These are phyloP conservation scores for Mortierella sp. DNA, from an alignment of 371 early-diverging fungal species.

Conservation along the genomic window DNA sequence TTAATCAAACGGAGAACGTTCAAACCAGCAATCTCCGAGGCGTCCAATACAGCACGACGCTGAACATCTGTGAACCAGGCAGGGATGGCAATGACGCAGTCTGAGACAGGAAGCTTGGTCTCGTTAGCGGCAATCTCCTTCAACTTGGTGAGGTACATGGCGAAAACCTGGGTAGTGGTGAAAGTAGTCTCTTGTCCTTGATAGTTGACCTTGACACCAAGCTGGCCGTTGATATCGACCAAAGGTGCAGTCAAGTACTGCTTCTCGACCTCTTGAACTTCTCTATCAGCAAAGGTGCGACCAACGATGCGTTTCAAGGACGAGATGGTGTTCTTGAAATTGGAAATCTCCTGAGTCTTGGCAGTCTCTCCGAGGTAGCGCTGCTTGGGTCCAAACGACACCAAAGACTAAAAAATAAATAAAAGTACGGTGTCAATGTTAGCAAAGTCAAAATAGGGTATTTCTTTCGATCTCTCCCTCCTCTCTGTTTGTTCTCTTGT, in stretches of 20 bases:
- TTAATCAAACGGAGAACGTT: constrained; percentile 94
- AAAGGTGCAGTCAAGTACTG: constrained; percentile 85
- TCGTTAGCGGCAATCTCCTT: constrained; percentile 91
- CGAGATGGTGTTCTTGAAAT: constrained; percentile 96
- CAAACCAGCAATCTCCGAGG: constrained; percentile 92
- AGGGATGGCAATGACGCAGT: constrained; percentile 95
- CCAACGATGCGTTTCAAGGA: constrained; percentile 97
- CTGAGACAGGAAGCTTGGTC: constrained; percentile 88
- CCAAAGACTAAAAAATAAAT: constrained; percentile 88
- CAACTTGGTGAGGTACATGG: constrained; percentile 95
- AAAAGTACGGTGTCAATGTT: constrained; percentile 74
- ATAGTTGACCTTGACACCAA: constrained; percentile 88
- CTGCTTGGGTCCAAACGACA: constrained; percentile 95
- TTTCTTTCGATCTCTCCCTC: not conserved
- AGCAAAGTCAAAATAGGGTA: constrained; percentile 49
- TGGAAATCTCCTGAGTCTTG: constrained; percentile 94
- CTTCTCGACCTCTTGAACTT: constrained; percentile 87
- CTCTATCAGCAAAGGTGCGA: constrained; percentile 90
- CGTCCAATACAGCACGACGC: constrained; percentile 90
- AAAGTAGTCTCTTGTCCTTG: constrained; percentile 82
- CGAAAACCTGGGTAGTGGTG: constrained; percentile 89
- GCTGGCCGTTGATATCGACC: constrained; percentile 86
- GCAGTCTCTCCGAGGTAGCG: constrained; percentile 96
- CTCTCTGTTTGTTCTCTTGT: constrained; percentile 3
- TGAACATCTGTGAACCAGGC: constrained; percentile 96